Base-by-base conservation (phyloP, 768 basidiomycete genomes). In the Suillus plorans region DNA sequence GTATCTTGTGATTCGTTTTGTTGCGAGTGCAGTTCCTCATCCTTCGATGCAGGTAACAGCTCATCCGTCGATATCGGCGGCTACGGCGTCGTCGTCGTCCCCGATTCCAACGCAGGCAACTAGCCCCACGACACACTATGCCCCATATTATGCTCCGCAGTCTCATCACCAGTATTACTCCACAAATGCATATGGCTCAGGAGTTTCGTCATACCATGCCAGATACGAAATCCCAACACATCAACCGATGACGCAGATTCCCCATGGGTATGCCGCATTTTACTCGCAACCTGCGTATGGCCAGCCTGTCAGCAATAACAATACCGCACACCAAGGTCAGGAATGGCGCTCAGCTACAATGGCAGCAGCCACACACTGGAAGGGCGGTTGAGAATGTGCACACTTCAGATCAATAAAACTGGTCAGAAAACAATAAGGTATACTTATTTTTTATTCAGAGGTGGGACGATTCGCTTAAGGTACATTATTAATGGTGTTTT, bases 361-460 rank as follows among this genome's bases (percentile, higher is more conserved):
- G 78, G 80, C 79, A 75, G 64, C 70, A 66, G 61, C 75, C 78
- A 58, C 78, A 79, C 49, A 63, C 65, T 31, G 76, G 79, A 58
- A 41, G 41, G 25, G 1, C 25, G 18, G 28, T 12, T n/a, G 39
- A 28, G 20, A 31, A 31, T 42, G 10, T 31, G 42, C 18, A 42
- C 5, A 13, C 18, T 42, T 42, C 10, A 3, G 12, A 7, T 20
- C 25, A 13, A 42, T 59, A 16, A 59, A 31, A 25, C 22, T 22
- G 37, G n/a, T 39, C 16, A 37, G 36, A 57, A 25, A 31, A 28
- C 39, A 31, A 58, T 18, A 42, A 18, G 37, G 9, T 28, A 59
- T 20, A 31, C 18, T 59, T 59, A 37, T 25, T 58, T 25, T 57
- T 9, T 36, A 55, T 36, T 55, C 20, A 37, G 53, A 7, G 12